These are phyloP conservation scores for Collybia sp. DNA, from an alignment of 768 basidiomycete species.

Conservation along the genomic window DNA sequence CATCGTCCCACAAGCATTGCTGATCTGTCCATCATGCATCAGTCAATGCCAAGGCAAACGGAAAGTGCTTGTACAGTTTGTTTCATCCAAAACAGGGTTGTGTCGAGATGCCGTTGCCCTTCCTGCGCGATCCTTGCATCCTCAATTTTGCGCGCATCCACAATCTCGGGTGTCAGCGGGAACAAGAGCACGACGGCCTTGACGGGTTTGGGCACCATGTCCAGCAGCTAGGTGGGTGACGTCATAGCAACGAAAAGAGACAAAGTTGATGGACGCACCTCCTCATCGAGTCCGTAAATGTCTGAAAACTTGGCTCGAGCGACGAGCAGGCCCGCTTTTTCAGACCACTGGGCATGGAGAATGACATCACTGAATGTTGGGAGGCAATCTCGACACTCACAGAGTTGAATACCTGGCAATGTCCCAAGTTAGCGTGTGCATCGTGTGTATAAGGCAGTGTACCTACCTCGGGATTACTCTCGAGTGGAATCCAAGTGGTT, in stretches of 20 bases:
- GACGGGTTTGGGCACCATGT: slow-evolving; percentile 65
- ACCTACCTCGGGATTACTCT: slow-evolving; percentile 57
- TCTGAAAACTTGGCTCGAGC: slow-evolving; percentile 55
- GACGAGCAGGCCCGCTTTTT: slow-evolving; percentile 57
- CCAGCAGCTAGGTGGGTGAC: slow-evolving; percentile 48
- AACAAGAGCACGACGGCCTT: slow-evolving; percentile 87
- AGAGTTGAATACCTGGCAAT: slow-evolving; percentile 39
- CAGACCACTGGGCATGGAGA: slow-evolving; percentile 50
- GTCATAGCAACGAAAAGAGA: not conserved
- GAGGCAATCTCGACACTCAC: slow-evolving; percentile 24
- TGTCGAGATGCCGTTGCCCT: slow-evolving; percentile 46
- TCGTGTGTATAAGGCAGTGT: too few relatives aligned
- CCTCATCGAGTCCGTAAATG: slow-evolving; percentile 68
- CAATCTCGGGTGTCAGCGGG: slow-evolving; percentile 54
- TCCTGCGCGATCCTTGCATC: slow-evolving; percentile 48
- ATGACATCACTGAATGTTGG: not conserved
- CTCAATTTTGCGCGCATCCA: slow-evolving; percentile 49
- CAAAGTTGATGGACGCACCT: slow-evolving; percentile 48
- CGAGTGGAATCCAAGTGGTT: slow-evolving; percentile 70
- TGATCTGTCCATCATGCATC: slow-evolving; percentile 42
- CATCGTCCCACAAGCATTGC: slow-evolving; percentile 87
- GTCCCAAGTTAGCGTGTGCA: too few relatives aligned
- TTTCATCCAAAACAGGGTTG: slow-evolving; percentile 80
- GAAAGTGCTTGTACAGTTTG: slow-evolving; percentile 59
- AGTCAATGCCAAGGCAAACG: not conserved